Evolutionary conservation across 208 protist species (phyloP).

Genomic region (Leishmania lainsoni): DNA sequence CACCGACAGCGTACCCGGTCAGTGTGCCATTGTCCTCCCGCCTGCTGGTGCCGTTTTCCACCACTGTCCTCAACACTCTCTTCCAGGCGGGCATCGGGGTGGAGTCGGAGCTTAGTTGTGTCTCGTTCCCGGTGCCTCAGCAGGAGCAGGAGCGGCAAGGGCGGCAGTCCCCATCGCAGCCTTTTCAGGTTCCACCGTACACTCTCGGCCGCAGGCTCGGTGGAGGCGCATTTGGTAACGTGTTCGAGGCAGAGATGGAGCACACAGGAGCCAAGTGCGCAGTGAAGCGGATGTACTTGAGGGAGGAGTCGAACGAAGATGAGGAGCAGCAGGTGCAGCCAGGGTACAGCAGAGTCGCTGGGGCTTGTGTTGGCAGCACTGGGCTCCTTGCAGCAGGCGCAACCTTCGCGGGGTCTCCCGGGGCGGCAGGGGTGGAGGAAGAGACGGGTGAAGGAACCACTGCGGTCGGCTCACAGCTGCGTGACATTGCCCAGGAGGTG

Average conservation of each 20-base stretch:
- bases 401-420: not conserved
- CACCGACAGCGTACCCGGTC: slow-evolving; percentile 20
- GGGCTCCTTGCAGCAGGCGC: not conserved
- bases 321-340: slow-evolving; percentile 18
- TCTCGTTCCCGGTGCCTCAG: slow-evolving; percentile 21
- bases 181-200: slow-evolving; percentile 64
- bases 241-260: slow-evolving; percentile 87
- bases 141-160: slow-evolving; percentile 16
- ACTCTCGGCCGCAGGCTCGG: slow-evolving; percentile 76
- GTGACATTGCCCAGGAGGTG: slow-evolving; percentile 81
- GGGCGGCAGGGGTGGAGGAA: not conserved
- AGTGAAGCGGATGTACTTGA: slow-evolving; percentile 88
- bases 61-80: slow-evolving; percentile 40
- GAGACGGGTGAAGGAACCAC: slow-evolving; percentile 21
- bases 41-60: slow-evolving; percentile 51
- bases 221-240: slow-evolving; percentile 78
- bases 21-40: slow-evolving; percentile 38
- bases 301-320: slow-evolving; percentile 40
- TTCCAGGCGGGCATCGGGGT: slow-evolving; percentile 56
- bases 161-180: slow-evolving; percentile 22
- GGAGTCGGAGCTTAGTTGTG: slow-evolving; percentile 38
- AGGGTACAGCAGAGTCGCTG: slow-evolving; percentile 5
- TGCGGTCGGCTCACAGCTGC: slow-evolving; percentile 49
- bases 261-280: slow-evolving; percentile 61
- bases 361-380: not conserved